Percentiles rank a stretch among this genome's conserved stretches.
Evolutionary conservation across 768 basidiomycete genomes (phyloP).

Genomic region (Suillus variegatus): DNA sequence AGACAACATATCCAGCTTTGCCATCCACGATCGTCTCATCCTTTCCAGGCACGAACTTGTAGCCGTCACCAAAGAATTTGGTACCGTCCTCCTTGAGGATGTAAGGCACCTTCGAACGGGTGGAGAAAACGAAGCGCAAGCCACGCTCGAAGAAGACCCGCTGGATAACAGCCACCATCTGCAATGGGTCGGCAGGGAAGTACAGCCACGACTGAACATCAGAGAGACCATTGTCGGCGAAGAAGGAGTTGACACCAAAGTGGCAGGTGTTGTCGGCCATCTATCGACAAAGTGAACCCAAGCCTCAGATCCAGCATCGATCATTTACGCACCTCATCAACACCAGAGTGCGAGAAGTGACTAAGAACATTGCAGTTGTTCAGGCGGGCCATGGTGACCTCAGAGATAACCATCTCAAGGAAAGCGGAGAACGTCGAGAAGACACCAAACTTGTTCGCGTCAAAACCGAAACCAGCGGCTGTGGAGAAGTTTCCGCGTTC

Average conservation of each 20-base stretch:
- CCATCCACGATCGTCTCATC: conserved; percentile 83
- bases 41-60: conserved; percentile 82
- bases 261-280: conserved; percentile 65
- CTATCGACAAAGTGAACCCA: conserved; percentile 20
- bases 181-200: conserved; percentile 83
- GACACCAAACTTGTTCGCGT: conserved; percentile 78
- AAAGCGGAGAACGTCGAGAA: conserved; percentile 93
- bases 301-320: background rate
- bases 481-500: conserved; percentile 84
- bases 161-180: conserved; percentile 78
- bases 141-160: conserved; percentile 84
- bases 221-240: conserved; percentile 84
- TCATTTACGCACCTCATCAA: conserved; percentile 49
- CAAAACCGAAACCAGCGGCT: conserved; percentile 87
- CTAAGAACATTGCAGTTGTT: conserved; percentile 86
- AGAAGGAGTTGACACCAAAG: conserved; percentile 82
- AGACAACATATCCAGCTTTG: conserved; percentile 78
- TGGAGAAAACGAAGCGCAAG: conserved; percentile 85
- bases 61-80: conserved; percentile 66
- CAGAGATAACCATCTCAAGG: conserved; percentile 88
- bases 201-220: conserved; percentile 81
- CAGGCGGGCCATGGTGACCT: conserved; percentile 90
- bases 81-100: conserved; percentile 77
- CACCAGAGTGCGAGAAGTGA: conserved; percentile 90
- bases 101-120: conserved; percentile 86